Evolutionary conservation across 306 rosid species (phyloP), one percentile per base, ranked within the genome.

Genomic region (Citrullus colocynthis): DNA sequence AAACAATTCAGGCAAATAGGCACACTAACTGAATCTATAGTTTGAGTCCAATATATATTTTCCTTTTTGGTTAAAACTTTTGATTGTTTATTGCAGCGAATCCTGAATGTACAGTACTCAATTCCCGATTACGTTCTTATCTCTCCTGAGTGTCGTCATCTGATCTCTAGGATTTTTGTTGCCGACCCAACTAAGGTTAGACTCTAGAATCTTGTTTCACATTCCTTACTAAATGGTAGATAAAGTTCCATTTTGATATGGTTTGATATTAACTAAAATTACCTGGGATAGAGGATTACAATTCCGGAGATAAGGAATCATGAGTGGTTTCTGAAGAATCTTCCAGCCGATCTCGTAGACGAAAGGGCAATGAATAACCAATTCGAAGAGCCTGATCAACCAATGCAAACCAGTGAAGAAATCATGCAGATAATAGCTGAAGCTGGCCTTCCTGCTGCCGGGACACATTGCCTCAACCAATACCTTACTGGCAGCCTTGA

Each of bases 91-190:
- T 74, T 85, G 90, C 97, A 95, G 97, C 86, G 98, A 71, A 95
- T 95, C 83, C 81, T 90, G 83, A 95, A 88, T 82, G 98, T 95
- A 74, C 98, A 92, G 81, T 92, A 95, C 82, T 88, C 98, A 51
- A 88, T 95, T 81, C 97, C 98, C 7, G 98, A 95, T 81, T 92
- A 95, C 37, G 97, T 95, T 80, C 97, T 90, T 75, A 89, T 92
- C 79, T 90, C 98, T 75, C 89, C 89, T 0, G 97, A 95, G 78
- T 95, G 98, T 76, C 86, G 69, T 24, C 97, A 92, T 87, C 84
- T 95, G 56, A 92, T 95, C 75, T 95, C 97, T 51, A 87, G 98
- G 86, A 95, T 92, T 74, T 90, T 95, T 80, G 97, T 89, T 64
- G 93, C 90, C 10, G 98, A 95, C 67, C 97, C 97, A 15, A 86